Conservation (phyloP, 495 filamentous ascomycete species). For the Aspergillus carlsbadensis region DNA sequence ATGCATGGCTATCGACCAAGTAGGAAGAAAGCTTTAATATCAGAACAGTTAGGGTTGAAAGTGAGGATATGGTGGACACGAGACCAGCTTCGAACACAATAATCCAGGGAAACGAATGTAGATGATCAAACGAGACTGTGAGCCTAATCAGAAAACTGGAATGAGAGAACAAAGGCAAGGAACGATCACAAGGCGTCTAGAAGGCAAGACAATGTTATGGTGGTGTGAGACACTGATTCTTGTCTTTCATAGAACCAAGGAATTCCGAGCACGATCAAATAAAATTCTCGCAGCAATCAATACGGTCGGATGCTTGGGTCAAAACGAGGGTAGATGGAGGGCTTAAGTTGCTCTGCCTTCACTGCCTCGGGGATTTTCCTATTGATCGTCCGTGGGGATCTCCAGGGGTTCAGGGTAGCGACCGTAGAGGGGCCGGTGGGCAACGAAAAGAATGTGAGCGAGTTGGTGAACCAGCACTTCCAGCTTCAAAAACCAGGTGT, state of each 20-base stretch:
- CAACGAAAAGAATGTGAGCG: slow-evolving; percentile 43
- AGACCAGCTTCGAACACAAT: slow-evolving; percentile 26
- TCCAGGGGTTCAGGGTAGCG: neutral
- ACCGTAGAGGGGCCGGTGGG: slow-evolving; percentile 22
- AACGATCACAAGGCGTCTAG: neutral
- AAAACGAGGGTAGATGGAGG: slow-evolving; percentile 4
- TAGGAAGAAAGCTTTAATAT: neutral
- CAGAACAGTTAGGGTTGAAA: neutral
- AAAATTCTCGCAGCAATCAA: neutral
- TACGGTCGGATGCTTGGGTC: slow-evolving; percentile 3
- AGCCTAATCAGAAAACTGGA: neutral
- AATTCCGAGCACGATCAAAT: neutral
- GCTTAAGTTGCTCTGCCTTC: neutral
- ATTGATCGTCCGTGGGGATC: slow-evolving; percentile 1
- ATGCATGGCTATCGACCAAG: slow-evolving; percentile 10
- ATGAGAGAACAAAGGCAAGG: neutral
- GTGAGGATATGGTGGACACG: slow-evolving; percentile 8
- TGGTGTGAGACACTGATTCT: neutral
- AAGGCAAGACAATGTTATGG: slow-evolving; percentile 8
- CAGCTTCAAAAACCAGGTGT: slow-evolving; percentile 6
- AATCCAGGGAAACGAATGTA: slow-evolving; percentile 6
- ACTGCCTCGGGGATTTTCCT: neutral
- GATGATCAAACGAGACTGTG: slow-evolving; percentile 1
- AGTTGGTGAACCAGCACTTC: slow-evolving; percentile 31
- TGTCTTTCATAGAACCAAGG: neutral